Base-by-base conservation (phyloP, 768 basidiomycete genomes). In the Pisolithus microcarpus region DNA sequence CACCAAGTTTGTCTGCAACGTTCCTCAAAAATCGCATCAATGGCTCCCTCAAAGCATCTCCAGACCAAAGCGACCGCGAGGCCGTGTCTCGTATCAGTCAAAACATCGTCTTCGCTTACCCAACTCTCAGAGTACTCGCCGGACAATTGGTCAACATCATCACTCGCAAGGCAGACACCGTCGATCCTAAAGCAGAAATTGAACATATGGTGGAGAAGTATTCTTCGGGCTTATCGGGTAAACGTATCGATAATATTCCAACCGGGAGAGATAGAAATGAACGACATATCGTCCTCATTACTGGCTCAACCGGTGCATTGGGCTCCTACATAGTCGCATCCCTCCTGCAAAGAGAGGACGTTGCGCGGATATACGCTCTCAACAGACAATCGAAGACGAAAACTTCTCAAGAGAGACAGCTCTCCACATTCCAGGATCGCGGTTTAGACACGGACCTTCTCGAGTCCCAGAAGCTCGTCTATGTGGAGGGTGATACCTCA, bases 251-350 rank as follows among this genome's bases (percentile, higher is more conserved):
- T 18, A 54, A 53, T 13, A 21, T 58, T n/a, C 39, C 39, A 18
- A 40, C 23, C 13, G 11, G 34, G 18, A 19, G 30, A 24, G 31
- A 18, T 31, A 19, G 18, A 16, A 31, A 34, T 34, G 31, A 36
- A 10, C 30, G 9, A 15, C 45, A 37, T 5, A 58, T 64, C 6
- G 63, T 72, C 5, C 62, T 74, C 1, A 53, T 75, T 31, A 75
- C 75, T 4, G 74, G 75, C 13, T 70, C 73, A 1, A 75, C 74
- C 5, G 75, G 74, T 8, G 67, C 65, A 9, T 62, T 75, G 1
- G 73, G 75, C 15, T 67, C 70, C 2, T 65, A 69, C 45, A 46
- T 72, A 15, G 57, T 75, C 28, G 59, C 63, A 0, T 50, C 49
- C 3, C 60, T 73, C 11, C 52, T 71, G 23, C 38, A 56, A 16